Evolutionary conservation across 2,329 filamentous ascomycete species (phyloP), one percentile per base, ranked within the genome.

Genomic region (Aspergillus aculeatinus): DNA sequence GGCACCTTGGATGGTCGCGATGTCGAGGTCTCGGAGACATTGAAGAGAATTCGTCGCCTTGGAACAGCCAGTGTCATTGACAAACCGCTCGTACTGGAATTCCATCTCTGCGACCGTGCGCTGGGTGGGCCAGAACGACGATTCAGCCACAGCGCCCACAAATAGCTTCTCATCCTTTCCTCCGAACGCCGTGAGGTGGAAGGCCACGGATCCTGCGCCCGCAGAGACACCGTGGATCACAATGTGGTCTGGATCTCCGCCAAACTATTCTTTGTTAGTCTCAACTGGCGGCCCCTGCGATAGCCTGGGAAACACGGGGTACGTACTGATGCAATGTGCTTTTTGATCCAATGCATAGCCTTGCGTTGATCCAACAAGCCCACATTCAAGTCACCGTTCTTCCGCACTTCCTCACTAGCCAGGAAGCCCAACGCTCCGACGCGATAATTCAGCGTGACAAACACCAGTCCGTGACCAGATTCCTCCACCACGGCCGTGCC

Each of bases 361-460:
- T 83, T 80, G 19, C 85, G 79, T 73, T 89, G 86, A 65, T 90
- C 87, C 2, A 88, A 76, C 7, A 90, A 71, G 0, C 88, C 88
- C 2, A 77, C 84, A 67, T 90, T 90, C 9, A 89, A 77, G 52
- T 82, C 79, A 0, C 87, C 87, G 63, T 85, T 75, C 5, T 75
- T 69, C 42, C 80, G 79, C 10, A 89, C 78, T 31, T 81, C 76
- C 44, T 85, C 80, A 51, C 85, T 82, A 0, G 85, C 82, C 1
- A 90, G 77, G 65, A 89, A 90, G 0, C 87, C 87, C 65, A 83
- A 83, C 0, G 84, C 74, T 0, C 85, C 86, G 6, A 89, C 83
- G 6, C 87, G 81, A 70, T 92, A 92, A 73, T 91, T 92, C 74
- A 90, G 82, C 12, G 82, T 87, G 2, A 92, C 87, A 0, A 91